Conservation (phyloP, 306 rosid genomes). For the Sicyos edulis region DNA sequence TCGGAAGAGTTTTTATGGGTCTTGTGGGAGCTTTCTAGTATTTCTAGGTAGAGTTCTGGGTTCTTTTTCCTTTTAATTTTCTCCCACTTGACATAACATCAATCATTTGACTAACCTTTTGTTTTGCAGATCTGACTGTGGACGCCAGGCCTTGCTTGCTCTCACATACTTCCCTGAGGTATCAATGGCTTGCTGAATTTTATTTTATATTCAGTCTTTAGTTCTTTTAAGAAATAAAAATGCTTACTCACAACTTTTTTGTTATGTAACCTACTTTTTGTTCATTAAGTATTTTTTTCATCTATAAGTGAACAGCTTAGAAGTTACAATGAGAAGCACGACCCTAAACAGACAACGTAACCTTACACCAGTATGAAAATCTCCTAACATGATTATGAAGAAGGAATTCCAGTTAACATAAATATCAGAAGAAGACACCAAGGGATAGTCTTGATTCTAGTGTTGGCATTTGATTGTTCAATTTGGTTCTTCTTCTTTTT, state of each 20-base stretch:
- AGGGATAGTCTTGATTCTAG: background rate
- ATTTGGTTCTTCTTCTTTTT: background rate
- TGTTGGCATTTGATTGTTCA: background rate
- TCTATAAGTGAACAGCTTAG: background rate
- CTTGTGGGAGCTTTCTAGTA: slow-evolving; percentile 80
- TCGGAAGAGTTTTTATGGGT: slow-evolving; percentile 94
- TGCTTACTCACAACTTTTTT: background rate
- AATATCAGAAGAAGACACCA: background rate
- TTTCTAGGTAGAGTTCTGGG: slow-evolving; percentile 56
- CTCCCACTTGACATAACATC: background rate
- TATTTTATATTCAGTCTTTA: background rate
- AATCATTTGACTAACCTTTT: slow-evolving; percentile 26
- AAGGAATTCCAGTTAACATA: background rate
- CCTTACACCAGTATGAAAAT: background rate
- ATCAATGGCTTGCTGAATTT: slow-evolving; percentile 11
- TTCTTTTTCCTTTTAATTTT: slow-evolving; percentile 10
- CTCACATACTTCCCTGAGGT: slow-evolving; percentile 89
- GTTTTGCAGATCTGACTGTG: slow-evolving; percentile 81
- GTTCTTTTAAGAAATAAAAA: background rate
- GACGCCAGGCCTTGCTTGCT: slow-evolving; percentile 81
- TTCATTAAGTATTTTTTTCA: background rate
- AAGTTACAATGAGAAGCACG: background rate
- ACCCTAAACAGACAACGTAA: background rate
- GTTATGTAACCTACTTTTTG: background rate
- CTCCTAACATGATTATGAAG: background rate